These are phyloP conservation scores for Leptoxyphium fumago DNA, from an alignment of 2,329 filamentous ascomycete genomes.

Conservation along the genomic window DNA sequence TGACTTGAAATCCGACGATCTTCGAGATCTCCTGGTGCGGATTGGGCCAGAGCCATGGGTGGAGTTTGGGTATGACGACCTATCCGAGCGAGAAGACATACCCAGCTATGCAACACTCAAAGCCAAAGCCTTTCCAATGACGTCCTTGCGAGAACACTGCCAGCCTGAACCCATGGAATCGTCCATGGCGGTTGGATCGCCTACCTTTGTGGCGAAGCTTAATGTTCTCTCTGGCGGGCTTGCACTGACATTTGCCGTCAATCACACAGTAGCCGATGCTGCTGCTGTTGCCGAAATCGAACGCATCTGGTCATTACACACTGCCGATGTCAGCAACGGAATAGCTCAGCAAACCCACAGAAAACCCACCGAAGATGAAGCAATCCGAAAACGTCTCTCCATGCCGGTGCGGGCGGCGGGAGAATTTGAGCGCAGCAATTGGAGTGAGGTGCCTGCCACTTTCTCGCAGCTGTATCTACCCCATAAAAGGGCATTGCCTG, in stretches of 20 bases:
- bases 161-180: not conserved
- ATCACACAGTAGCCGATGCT: constrained; percentile 7
- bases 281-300: constrained; percentile 6
- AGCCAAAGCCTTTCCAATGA: constrained; percentile 5
- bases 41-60: constrained; percentile 4
- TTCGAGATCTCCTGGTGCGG: constrained; percentile 5
- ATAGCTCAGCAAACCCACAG: constrained; percentile 2
- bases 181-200: constrained; percentile 1
- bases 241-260: constrained; percentile 7
- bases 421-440: constrained; percentile 2
- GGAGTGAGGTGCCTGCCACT: constrained; percentile 5
- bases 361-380: not conserved
- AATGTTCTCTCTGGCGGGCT: constrained; percentile 6
- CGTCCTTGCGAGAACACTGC: constrained; percentile 1
- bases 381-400: constrained; percentile 6
- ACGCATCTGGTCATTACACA: constrained; percentile 7
- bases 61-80: constrained; percentile 5
- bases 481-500: constrained; percentile 2
- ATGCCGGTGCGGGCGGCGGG: constrained; percentile 1
- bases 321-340: constrained; percentile 5
- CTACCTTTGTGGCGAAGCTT: constrained; percentile 6
- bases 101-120: constrained; percentile 4
- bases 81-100: constrained; percentile 1
- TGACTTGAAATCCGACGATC: constrained; percentile 3
- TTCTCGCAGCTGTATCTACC: constrained; percentile 5